These are phyloP conservation scores for Rhododendron ovatum DNA, from an alignment of 148 eudicot genomes.

Conservation along the genomic window DNA sequence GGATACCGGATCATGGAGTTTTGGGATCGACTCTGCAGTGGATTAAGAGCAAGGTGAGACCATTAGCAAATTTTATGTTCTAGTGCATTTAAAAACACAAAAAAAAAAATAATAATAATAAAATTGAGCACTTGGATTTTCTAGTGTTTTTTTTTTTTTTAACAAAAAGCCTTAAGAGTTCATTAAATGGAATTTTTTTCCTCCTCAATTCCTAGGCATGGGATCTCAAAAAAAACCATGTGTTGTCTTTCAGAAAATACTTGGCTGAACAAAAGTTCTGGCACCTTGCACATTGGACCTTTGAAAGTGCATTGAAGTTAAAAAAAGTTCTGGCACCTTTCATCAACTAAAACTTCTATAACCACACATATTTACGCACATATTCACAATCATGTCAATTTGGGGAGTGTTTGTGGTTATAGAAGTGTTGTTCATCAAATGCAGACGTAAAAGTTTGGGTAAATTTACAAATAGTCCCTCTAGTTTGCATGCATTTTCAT, in stretches of 20 bases:
- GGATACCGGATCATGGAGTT: slow-evolving; percentile 89
- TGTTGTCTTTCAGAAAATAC: background rate
- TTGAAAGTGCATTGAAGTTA: background rate
- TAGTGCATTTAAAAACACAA: background rate
- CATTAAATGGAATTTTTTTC: background rate
- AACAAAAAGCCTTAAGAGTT: background rate
- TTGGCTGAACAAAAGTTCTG: background rate
- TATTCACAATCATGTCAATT: too few species aligned
- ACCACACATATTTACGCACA: too few species aligned
- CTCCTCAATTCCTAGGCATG: too few species aligned
- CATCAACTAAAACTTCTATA: background rate
- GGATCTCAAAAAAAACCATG: too few species aligned
- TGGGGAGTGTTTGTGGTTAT: background rate
- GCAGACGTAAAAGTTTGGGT: too few species aligned
- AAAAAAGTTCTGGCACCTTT: background rate
- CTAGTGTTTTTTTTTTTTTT: background rate
- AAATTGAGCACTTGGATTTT: background rate
- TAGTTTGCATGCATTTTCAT: too few species aligned
- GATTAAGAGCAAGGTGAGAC: slow-evolving; percentile 66
- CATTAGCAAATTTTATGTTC: background rate
- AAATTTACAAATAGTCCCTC: too few species aligned
- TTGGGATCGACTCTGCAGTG: slow-evolving; percentile 85
- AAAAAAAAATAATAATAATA: too few species aligned
- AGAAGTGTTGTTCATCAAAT: background rate
- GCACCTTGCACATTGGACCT: background rate